phyloP scores from a whole-genome alignment of 257 asterid genomes.

The Primulina huaijiensis region DNA sequence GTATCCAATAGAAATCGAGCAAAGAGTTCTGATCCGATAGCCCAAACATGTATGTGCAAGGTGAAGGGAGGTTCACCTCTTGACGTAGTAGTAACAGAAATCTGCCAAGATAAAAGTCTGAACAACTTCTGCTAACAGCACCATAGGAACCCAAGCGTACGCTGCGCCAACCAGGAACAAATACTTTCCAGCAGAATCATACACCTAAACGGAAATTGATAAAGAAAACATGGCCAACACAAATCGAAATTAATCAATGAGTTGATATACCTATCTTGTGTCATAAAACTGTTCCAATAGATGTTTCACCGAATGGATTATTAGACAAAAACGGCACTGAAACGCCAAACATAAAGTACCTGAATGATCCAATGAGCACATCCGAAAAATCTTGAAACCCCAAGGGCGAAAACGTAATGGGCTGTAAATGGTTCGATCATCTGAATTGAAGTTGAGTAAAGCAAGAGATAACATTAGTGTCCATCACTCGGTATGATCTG shows the following conservation, averaged over 20 bases:
- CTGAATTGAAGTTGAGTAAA: slow-evolving; percentile 33
- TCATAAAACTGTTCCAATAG: neutral
- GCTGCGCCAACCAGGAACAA: slow-evolving; percentile 57
- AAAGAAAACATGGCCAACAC: neutral
- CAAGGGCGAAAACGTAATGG: slow-evolving; percentile 87
- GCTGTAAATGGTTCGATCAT: slow-evolving; percentile 92
- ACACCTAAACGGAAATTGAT: neutral
- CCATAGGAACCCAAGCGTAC: slow-evolving; percentile 68
- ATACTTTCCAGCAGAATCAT: slow-evolving; percentile 40
- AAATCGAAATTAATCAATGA: neutral
- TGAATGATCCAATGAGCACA: slow-evolving; percentile 94
- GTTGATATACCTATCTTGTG: neutral
- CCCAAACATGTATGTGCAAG: neutral
- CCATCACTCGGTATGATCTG: neutral
- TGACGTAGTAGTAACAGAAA: slow-evolving; percentile 83
- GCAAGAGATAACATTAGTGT: neutral
- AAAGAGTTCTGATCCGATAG: neutral
- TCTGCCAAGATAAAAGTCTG: slow-evolving; percentile 93
- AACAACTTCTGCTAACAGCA: slow-evolving; percentile 64
- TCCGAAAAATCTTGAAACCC: slow-evolving; percentile 73
- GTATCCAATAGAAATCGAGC: too few relatives aligned
- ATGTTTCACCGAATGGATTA: too few relatives aligned
- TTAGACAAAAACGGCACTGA: neutral
- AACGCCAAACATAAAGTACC: slow-evolving; percentile 35
- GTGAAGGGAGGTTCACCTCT: slow-evolving; percentile 47